phyloP scores from a whole-genome alignment of 345 rosid genomes.

The Populus alba region DNA sequence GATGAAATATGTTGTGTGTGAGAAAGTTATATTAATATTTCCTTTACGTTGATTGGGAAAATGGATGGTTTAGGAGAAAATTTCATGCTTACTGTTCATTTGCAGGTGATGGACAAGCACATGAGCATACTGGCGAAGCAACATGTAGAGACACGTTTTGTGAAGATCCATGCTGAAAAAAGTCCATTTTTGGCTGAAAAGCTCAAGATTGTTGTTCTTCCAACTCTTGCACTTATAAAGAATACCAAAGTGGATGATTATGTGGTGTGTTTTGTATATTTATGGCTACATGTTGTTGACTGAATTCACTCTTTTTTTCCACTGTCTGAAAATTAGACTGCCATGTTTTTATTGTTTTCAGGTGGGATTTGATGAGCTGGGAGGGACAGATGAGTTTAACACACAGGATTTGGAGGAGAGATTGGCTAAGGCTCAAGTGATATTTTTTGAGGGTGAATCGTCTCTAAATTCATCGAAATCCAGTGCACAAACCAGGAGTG shows the following conservation, averaged over 20 bases:
- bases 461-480: slow-evolving; percentile 51
- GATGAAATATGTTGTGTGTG: neutral
- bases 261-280: slow-evolving; percentile 49
- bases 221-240: slow-evolving; percentile 90
- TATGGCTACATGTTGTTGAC: neutral
- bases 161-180: slow-evolving; percentile 94
- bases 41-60: neutral
- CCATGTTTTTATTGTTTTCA: slow-evolving; percentile 21
- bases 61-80: neutral
- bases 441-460: slow-evolving; percentile 78
- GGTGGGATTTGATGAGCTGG: slow-evolving; percentile 97
- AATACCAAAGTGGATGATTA: slow-evolving; percentile 97
- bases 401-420: slow-evolving; percentile 93
- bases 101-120: slow-evolving; percentile 96
- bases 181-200: slow-evolving; percentile 93
- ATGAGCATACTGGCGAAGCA: slow-evolving; percentile 77
- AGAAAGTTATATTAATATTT: neutral
- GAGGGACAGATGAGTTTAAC: slow-evolving; percentile 91
- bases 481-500: slow-evolving; percentile 51
- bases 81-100: slow-evolving; percentile 11
- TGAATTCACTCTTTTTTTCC: neutral
- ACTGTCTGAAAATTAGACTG: neutral
- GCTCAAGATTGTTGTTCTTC: slow-evolving; percentile 88
- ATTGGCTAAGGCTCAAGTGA: slow-evolving; percentile 79
- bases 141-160: slow-evolving; percentile 92